Percentiles rank a stretch among this genome's conserved stretches.
Evolutionary conservation across 768 basidiomycete species (phyloP).

Genomic region (Collybiopsis luxurians): DNA sequence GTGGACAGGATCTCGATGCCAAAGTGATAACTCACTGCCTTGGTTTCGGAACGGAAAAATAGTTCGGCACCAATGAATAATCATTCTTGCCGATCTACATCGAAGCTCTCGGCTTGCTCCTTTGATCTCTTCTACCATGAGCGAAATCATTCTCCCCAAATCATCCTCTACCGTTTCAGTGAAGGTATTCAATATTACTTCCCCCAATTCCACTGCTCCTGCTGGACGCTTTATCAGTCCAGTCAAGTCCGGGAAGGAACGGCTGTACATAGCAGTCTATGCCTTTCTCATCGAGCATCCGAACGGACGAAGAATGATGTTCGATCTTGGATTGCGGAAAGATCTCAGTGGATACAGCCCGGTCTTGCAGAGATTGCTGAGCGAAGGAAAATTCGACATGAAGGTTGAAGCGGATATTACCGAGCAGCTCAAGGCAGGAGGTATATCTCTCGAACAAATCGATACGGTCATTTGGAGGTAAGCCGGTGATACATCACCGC

Average conservation of each 20-base stretch:
- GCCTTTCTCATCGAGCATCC: background rate
- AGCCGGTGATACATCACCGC: no score
- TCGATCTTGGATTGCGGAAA: background rate
- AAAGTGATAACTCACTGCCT: no score
- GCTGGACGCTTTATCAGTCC: constrained; percentile 8
- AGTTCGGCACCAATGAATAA: no score
- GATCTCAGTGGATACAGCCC: background rate
- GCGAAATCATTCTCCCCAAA: constrained; percentile 5
- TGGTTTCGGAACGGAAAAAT: no score
- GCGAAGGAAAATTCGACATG: background rate
- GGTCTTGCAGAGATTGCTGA: background rate
- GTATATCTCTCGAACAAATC: background rate
- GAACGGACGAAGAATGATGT: background rate
- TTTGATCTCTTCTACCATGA: background rate
- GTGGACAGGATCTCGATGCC: no score
- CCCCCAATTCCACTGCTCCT: background rate
- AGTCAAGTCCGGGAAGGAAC: constrained; percentile 10
- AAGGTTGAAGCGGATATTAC: background rate
- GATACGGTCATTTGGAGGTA: background rate
- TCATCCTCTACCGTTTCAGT: constrained; percentile 12
- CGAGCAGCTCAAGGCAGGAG: background rate
- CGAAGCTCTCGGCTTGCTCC: no score
- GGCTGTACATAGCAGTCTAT: background rate
- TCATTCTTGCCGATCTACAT: no score
- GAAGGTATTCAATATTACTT: constrained; percentile 10